Evolutionary conservation across 2,329 filamentous ascomycete species (phyloP).

Genomic region (Paradendryphiella salina): DNA sequence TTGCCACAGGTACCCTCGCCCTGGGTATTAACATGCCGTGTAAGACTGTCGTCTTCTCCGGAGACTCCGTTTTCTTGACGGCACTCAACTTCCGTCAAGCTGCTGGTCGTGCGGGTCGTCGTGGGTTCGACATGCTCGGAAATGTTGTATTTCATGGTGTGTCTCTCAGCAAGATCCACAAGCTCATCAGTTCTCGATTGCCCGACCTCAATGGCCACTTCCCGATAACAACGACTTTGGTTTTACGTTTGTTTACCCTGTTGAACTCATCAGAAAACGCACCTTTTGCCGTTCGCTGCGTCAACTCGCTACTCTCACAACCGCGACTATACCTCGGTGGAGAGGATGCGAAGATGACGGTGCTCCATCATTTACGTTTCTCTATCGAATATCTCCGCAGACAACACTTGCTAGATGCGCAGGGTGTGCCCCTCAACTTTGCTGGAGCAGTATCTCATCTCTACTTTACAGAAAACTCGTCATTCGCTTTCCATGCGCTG

Average conservation of each 20-base stretch:
- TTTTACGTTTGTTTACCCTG: slow-evolving; percentile 69
- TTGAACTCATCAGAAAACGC: slow-evolving; percentile 67
- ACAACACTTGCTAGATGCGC: slow-evolving; percentile 64
- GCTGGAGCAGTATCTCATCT: slow-evolving; percentile 70
- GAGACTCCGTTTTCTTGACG: slow-evolving; percentile 73
- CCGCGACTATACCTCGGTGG: slow-evolving; percentile 72
- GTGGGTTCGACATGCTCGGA: slow-evolving; percentile 78
- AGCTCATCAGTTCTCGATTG: slow-evolving; percentile 72
- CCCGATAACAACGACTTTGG: slow-evolving; percentile 72
- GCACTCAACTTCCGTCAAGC: slow-evolving; percentile 77
- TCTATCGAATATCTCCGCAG: slow-evolving; percentile 77
- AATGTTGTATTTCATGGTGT: slow-evolving; percentile 79
- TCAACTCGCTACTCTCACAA: slow-evolving; percentile 70
- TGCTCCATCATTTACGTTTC: slow-evolving; percentile 76
- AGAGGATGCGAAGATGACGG: slow-evolving; percentile 66
- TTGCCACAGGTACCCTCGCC: slow-evolving; percentile 75
- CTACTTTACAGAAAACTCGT: slow-evolving; percentile 75
- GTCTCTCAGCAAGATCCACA: slow-evolving; percentile 61
- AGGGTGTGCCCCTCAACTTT: slow-evolving; percentile 71
- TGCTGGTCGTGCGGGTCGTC: slow-evolving; percentile 74
- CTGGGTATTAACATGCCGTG: slow-evolving; percentile 75
- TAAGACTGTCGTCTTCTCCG: slow-evolving; percentile 76
- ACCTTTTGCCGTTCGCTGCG: slow-evolving; percentile 62
- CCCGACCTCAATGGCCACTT: slow-evolving; percentile 79
- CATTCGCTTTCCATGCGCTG: slow-evolving; percentile 76